A percentile compares a stretch with the other conserved stretches of the same genome.
These are phyloP conservation scores for Pichia sp. DNA, from an alignment of 1,139 yeast species.

Conservation along the genomic window DNA sequence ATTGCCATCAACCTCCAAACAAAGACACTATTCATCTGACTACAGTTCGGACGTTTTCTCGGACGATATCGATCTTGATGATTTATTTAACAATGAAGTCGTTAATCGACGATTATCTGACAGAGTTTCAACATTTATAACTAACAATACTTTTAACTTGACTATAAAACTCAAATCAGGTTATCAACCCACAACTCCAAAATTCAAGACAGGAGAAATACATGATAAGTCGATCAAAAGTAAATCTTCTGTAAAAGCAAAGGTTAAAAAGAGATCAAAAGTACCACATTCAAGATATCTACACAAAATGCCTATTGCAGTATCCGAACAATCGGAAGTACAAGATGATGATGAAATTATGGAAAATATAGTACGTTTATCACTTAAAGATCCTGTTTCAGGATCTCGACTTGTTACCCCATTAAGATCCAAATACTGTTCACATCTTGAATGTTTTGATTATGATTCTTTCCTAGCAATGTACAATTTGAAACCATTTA, in stretches of 20 bases:
- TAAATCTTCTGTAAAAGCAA: neutral
- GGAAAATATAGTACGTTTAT: slow-evolving; percentile 22
- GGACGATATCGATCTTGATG: slow-evolving; percentile 7
- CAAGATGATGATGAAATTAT: slow-evolving; percentile 21
- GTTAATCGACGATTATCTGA: neutral
- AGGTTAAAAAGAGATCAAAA: slow-evolving; percentile 8
- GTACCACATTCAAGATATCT: slow-evolving; percentile 7
- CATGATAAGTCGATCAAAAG: neutral
- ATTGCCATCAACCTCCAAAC: neutral
- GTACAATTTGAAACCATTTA: slow-evolving; percentile 24
- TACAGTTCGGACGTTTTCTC: slow-evolving; percentile 4
- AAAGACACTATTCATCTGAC: neutral
- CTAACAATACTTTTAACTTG: neutral
- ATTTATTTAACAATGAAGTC: neutral
- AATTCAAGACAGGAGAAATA: neutral
- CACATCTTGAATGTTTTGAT: slow-evolving; percentile 30
- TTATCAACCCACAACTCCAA: neutral
- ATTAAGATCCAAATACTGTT: slow-evolving; percentile 24
- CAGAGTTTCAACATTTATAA: neutral
- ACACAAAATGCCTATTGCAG: slow-evolving; percentile 1
- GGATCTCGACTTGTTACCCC: slow-evolving; percentile 24
- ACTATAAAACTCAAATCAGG: neutral
- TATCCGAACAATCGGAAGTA: neutral
- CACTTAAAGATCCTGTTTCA: slow-evolving; percentile 27
- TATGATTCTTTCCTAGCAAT: slow-evolving; percentile 24